A percentile compares a stretch with the other conserved stretches of the same genome.
Conservation (phyloP, 805 yeast genomes). For the Wickerhamomyces mucosus region DNA sequence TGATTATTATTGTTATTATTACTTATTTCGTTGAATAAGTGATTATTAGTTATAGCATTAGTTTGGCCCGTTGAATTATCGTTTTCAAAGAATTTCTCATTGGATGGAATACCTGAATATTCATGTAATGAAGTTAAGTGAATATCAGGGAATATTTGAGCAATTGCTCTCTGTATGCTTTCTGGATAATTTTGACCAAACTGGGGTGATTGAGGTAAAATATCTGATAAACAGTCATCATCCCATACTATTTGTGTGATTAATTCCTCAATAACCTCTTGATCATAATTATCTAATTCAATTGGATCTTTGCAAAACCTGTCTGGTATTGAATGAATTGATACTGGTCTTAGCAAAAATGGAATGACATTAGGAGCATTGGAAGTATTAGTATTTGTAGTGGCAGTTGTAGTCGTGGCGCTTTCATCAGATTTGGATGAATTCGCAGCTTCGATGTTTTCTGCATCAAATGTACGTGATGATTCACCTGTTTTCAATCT, state of each 20-base stretch:
- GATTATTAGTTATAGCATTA: neutral
- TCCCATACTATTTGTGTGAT: constrained; percentile 19
- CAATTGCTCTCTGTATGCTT: constrained; percentile 16
- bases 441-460: constrained; percentile 1
- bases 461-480: too few species aligned
- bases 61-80: neutral
- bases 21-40: too few species aligned
- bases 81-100: neutral
- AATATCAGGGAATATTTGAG: constrained; percentile 20
- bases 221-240: constrained; percentile 11
- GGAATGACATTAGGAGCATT: constrained; percentile 56
- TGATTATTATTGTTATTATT: too few species aligned
- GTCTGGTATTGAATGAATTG: constrained; percentile 53
- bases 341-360: constrained; percentile 54
- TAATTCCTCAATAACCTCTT: constrained; percentile 21
- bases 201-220: constrained; percentile 2
- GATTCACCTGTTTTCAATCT: constrained; percentile 8
- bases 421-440: constrained; percentile 2
- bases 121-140: constrained; percentile 14
- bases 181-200: constrained; percentile 9
- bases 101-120: constrained; percentile 7
- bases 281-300: constrained; percentile 15
- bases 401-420: constrained; percentile 6
- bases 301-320: constrained; percentile 31
- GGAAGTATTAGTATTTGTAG: constrained; percentile 22